Evolutionary conservation across 2,329 filamentous ascomycete species (phyloP).

Genomic region (Aspergillus quadrilineatus): DNA sequence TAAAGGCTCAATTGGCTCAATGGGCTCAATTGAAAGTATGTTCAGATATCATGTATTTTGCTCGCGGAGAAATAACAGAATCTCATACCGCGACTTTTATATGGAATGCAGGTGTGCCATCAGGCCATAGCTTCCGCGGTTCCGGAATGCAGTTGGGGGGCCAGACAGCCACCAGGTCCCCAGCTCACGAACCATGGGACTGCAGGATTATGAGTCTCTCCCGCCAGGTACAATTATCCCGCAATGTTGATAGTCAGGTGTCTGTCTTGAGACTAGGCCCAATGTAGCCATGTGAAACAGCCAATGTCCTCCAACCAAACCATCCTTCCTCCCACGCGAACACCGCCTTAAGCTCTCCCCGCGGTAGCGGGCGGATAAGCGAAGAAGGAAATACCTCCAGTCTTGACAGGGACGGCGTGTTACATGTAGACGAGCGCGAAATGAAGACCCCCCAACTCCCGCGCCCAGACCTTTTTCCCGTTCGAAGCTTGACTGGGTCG

Average conservation of each 20-base stretch:
- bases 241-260: background rate
- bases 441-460: conserved; percentile 3
- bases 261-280: background rate
- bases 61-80: too few relatives aligned
- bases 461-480: background rate
- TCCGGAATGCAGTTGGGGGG: too few relatives aligned
- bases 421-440: background rate
- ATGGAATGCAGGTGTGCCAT: too few relatives aligned
- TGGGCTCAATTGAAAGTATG: too few relatives aligned
- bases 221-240: background rate
- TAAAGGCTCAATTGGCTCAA: too few relatives aligned
- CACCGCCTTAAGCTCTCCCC: background rate
- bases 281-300: conserved; percentile 3
- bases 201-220: too few relatives aligned
- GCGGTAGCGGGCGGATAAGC: background rate
- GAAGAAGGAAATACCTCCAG: conserved; percentile 1
- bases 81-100: too few relatives aligned
- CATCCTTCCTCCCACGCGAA: background rate
- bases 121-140: too few relatives aligned
- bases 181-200: too few relatives aligned
- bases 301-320: background rate
- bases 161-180: too few relatives aligned
- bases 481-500: background rate
- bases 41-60: too few relatives aligned
- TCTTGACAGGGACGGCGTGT: conserved; percentile 2